phyloP scores from a whole-genome alignment of 441 rosid species.

The Aquilaria agallochum region DNA sequence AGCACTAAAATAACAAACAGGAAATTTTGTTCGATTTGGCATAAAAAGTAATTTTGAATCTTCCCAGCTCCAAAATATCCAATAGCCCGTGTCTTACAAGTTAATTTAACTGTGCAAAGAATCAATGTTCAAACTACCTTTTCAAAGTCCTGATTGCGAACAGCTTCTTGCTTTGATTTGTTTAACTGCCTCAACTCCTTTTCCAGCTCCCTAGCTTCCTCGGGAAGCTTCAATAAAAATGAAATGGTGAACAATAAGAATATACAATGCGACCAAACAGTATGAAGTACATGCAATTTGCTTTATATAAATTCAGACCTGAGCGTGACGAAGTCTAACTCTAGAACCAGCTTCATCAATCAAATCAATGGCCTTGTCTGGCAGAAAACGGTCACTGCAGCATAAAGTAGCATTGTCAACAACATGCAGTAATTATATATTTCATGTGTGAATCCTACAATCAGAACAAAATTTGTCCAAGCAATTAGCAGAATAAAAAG shows the following conservation, averaged over 20 bases:
- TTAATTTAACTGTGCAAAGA: too few species aligned
- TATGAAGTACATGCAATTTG: background rate
- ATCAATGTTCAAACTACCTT: slow-evolving; percentile 41
- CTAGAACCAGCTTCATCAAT: slow-evolving; percentile 99
- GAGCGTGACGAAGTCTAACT: slow-evolving; percentile 91
- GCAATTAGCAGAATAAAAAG: background rate
- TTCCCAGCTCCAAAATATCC: too few species aligned
- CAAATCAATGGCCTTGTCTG: slow-evolving; percentile 98
- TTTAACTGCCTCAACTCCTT: slow-evolving; percentile 90
- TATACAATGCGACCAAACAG: slow-evolving; percentile 1
- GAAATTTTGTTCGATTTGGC: too few species aligned
- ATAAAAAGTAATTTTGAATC: too few species aligned
- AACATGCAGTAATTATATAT: background rate
- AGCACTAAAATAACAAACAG: too few species aligned
- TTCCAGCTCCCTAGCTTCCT: slow-evolving; percentile 98
- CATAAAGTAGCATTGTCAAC: background rate
- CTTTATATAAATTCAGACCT: slow-evolving; percentile 36
- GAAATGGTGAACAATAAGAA: slow-evolving; percentile 7
- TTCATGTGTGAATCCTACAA: background rate
- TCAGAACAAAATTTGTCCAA: background rate
- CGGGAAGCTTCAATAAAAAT: slow-evolving; percentile 68
- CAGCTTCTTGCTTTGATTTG: slow-evolving; percentile 96
- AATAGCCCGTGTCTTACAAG: too few species aligned
- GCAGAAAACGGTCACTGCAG: slow-evolving; percentile 92
- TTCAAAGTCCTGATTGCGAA: slow-evolving; percentile 93